Percentiles rank a stretch among this genome's conserved stretches.
Evolutionary conservation across 441 rosid genomes (phyloP).

Genomic region (Aleurites moluccanus): DNA sequence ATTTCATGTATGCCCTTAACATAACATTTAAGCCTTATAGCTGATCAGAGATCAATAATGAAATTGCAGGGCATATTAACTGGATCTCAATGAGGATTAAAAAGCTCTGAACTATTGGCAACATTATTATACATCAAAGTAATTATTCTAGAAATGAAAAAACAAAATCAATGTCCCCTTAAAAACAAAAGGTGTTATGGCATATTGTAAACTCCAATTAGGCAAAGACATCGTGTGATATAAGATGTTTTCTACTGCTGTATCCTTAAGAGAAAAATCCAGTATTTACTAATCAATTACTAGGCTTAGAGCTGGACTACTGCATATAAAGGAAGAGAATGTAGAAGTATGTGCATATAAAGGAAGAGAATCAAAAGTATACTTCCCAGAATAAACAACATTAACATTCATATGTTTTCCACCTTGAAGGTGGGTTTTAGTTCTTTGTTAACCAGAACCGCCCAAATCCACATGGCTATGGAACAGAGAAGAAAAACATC

Average conservation of each 20-base stretch:
- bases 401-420: neutral
- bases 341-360: neutral
- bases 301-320: neutral
- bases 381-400: neutral
- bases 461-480: neutral
- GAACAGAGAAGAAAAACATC: neutral
- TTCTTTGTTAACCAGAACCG: neutral
- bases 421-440: neutral
- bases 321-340: neutral
- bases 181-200: neutral
- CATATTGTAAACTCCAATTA: neutral
- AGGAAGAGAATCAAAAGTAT: neutral
- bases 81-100: neutral
- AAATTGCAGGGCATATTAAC: neutral
- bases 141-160: slow-evolving; percentile 4
- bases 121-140: neutral
- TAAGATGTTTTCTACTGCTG: neutral
- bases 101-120: slow-evolving; percentile 3
- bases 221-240: neutral
- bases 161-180: neutral
- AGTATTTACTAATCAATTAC: neutral
- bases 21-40: neutral
- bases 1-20: slow-evolving; percentile 1
- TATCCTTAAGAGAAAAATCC: neutral
- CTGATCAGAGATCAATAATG: neutral